A percentile compares a stretch with the other conserved stretches of the same genome.
Conservation (phyloP, 257 asterid species). For the Asclepias syriaca region DNA sequence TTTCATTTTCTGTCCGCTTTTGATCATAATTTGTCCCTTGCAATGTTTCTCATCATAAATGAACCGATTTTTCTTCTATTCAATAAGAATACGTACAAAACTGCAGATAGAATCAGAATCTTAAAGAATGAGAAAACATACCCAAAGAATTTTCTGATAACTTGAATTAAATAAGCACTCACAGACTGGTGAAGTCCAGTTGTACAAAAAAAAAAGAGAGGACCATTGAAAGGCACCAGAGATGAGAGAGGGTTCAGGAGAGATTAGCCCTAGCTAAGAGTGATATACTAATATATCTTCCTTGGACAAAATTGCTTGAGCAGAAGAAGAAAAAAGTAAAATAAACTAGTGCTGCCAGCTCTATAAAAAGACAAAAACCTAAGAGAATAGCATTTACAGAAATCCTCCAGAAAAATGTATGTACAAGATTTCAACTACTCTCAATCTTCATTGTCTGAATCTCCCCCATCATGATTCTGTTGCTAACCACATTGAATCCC, state of each 20-base stretch:
- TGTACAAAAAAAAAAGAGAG: not conserved
- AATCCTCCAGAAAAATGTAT: constrained; percentile 37
- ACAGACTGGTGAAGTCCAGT: not conserved
- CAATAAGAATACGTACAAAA: too few species aligned
- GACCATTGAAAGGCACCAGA: not conserved
- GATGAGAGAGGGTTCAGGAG: too few species aligned
- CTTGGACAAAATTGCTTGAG: constrained; percentile 53
- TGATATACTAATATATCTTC: constrained; percentile 5
- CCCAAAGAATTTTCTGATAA: not conserved
- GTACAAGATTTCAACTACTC: constrained; percentile 31
- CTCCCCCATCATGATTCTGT: constrained; percentile 99
- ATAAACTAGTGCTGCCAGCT: constrained; percentile 37
- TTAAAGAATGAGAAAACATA: not conserved
- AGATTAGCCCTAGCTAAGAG: not conserved
- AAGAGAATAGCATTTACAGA: constrained; percentile 37
- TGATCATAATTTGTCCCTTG: too few species aligned
- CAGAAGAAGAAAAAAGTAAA: constrained; percentile 25
- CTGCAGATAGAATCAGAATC: too few species aligned
- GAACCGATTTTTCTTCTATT: too few species aligned
- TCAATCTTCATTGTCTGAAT: constrained; percentile 82
- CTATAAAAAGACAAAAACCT: constrained; percentile 32
- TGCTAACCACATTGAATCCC: constrained; percentile 95
- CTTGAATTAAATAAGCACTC: not conserved
- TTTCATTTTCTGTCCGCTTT: too few species aligned
- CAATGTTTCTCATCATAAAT: too few species aligned